Percentiles rank a stretch among this genome's conserved stretches.
Evolutionary conservation across 2,329 filamentous ascomycete species (phyloP).

Genomic region (Talaromyces albobiverticillius): DNA sequence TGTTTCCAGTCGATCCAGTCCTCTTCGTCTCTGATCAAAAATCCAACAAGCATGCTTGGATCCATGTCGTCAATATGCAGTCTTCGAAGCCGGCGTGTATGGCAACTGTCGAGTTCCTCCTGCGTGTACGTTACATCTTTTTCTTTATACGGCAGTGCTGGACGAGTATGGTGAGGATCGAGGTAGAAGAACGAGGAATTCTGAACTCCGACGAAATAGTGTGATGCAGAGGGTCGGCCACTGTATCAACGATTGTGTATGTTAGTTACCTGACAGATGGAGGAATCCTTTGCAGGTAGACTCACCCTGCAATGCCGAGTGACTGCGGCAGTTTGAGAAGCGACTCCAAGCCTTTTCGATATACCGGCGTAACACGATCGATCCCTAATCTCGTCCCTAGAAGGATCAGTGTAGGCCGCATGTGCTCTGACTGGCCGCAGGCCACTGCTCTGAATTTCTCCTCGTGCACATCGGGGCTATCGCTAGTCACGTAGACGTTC

Average conservation of each 20-base stretch:
- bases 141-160: constrained; percentile 63
- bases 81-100: constrained; percentile 78
- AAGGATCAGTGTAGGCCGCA: constrained; percentile 82
- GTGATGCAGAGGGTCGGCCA: constrained; percentile 85
- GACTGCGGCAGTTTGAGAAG: constrained; percentile 84
- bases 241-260: constrained; percentile 52
- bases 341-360: constrained; percentile 88
- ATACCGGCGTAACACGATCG: constrained; percentile 89
- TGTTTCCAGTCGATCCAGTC: constrained; percentile 84
- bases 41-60: constrained; percentile 95
- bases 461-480: constrained; percentile 89
- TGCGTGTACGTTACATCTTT: constrained; percentile 53
- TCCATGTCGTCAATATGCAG: constrained; percentile 92
- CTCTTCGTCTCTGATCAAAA: constrained; percentile 75
- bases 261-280: too few relatives aligned
- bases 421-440: constrained; percentile 61
- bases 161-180: constrained; percentile 84
- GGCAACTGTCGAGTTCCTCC: constrained; percentile 78
- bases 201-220: constrained; percentile 71
- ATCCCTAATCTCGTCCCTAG: constrained; percentile 88
- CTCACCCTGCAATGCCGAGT: constrained; percentile 90
- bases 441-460: constrained; percentile 80
- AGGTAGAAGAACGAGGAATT: constrained; percentile 87
- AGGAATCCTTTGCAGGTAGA: too few relatives aligned
- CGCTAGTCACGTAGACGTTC: constrained; percentile 83